Percentiles rank a stretch among this genome's conserved stretches.
phyloP scores from a whole-genome alignment of 2,329 filamentous ascomycete genomes.

The Venturia effusa region DNA sequence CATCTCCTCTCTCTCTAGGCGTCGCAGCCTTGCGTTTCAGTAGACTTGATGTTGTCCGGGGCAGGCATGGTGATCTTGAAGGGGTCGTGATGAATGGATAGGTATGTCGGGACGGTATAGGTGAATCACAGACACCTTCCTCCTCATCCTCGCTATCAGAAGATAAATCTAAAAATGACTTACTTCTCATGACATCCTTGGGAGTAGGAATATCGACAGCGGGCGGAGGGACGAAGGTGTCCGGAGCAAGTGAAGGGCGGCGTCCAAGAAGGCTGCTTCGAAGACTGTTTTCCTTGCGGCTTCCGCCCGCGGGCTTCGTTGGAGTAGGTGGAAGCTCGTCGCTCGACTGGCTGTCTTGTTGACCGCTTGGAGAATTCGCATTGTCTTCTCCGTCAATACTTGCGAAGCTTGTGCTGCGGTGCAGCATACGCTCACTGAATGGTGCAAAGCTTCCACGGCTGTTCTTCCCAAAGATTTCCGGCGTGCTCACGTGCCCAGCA shows the following conservation, averaged over 20 bases:
- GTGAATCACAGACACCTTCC: slow-evolving; percentile 23
- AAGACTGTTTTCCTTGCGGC: slow-evolving; percentile 39
- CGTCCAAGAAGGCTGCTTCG: slow-evolving; percentile 39
- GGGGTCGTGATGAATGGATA: slow-evolving; percentile 12
- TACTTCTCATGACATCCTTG: slow-evolving; percentile 23
- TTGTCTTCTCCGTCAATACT: slow-evolving; percentile 72
- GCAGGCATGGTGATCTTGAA: slow-evolving; percentile 24
- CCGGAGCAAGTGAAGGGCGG: slow-evolving; percentile 33
- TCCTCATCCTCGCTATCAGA: slow-evolving; percentile 18
- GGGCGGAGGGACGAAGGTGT: slow-evolving; percentile 33
- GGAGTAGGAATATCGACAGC: slow-evolving; percentile 20
- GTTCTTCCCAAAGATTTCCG: slow-evolving; percentile 54
- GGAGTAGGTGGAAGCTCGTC: slow-evolving; percentile 90
- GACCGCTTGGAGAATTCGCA: slow-evolving; percentile 46
- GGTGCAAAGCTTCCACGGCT: slow-evolving; percentile 28
- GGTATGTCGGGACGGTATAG: slow-evolving; percentile 24
- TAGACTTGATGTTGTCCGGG: slow-evolving; percentile 20
- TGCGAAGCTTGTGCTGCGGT: slow-evolving; percentile 59
- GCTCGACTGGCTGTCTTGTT: slow-evolving; percentile 45
- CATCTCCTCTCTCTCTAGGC: background rate
- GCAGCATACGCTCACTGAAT: slow-evolving; percentile 14
- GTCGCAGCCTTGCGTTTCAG: background rate
- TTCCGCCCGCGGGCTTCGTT: slow-evolving; percentile 53
- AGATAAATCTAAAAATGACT: slow-evolving; percentile 20
- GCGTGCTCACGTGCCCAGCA: slow-evolving; percentile 49